Percentiles rank a stretch among this genome's conserved stretches.
These are phyloP conservation scores for Zygosaccharomyces sapae DNA, from an alignment of 1,139 yeast genomes.

Conservation along the genomic window DNA sequence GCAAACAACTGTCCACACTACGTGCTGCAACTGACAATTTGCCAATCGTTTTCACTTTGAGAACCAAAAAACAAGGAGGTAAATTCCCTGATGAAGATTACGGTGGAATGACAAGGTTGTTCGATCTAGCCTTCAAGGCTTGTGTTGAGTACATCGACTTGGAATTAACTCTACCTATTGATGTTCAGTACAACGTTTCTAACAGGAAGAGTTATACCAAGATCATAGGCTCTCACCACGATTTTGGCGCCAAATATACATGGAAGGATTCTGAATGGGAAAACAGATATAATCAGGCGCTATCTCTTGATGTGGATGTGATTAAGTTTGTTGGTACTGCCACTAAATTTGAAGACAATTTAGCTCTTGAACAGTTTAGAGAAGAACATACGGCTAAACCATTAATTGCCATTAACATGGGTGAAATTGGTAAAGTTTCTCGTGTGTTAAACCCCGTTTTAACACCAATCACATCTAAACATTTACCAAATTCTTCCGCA, in stretches of 20 bases:
- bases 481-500: constrained; percentile 63
- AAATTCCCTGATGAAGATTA: constrained; percentile 56
- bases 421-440: constrained; percentile 69
- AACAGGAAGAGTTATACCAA: constrained; percentile 56
- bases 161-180: constrained; percentile 44
- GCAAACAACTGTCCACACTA: constrained; percentile 67
- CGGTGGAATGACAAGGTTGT: constrained; percentile 48
- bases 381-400: constrained; percentile 51
- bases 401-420: constrained; percentile 80
- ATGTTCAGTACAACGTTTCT: constrained; percentile 41
- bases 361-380: constrained; percentile 66
- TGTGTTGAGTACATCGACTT: constrained; percentile 57
- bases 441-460: constrained; percentile 67
- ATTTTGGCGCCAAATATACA: constrained; percentile 53
- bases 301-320: constrained; percentile 62
- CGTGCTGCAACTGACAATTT: constrained; percentile 55
- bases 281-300: constrained; percentile 63
- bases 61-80: constrained; percentile 82
- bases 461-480: constrained; percentile 78
- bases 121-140: constrained; percentile 61
- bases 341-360: constrained; percentile 57
- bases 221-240: constrained; percentile 80
- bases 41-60: constrained; percentile 78
- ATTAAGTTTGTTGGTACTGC: constrained; percentile 86
- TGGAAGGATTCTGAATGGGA: constrained; percentile 78